phyloP scores from a whole-genome alignment of 2,329 filamentous ascomycete genomes.

The Lachnellula arida region DNA sequence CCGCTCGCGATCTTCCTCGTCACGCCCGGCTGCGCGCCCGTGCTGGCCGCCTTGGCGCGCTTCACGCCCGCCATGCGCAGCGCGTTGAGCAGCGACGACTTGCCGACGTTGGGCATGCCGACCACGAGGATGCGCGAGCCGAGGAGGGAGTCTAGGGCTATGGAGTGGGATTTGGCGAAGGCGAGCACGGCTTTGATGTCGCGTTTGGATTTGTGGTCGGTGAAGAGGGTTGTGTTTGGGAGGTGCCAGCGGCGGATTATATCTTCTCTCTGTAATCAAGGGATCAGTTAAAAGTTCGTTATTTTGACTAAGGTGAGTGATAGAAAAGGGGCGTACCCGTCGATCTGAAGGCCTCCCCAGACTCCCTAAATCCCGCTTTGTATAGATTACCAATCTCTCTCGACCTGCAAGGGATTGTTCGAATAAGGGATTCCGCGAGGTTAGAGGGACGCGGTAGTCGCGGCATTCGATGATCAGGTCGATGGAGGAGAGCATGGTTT shows the following conservation, averaged over 20 bases:
- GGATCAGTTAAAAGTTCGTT: background rate
- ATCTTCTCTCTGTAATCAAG: slow-evolving; percentile 40
- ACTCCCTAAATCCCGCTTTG: slow-evolving; percentile 73
- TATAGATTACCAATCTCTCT: slow-evolving; percentile 81
- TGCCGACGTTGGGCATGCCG: slow-evolving; percentile 97
- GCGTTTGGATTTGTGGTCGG: slow-evolving; percentile 41
- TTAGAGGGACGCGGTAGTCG: slow-evolving; percentile 85
- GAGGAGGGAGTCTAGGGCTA: slow-evolving; percentile 57
- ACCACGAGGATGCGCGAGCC: slow-evolving; percentile 85
- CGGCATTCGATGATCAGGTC: slow-evolving; percentile 91
- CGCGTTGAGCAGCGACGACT: slow-evolving; percentile 88
- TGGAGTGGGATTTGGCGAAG: slow-evolving; percentile 46
- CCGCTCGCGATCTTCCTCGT: slow-evolving; percentile 80
- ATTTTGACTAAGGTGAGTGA: background rate
- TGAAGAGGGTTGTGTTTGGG: slow-evolving; percentile 49
- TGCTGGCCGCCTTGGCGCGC: slow-evolving; percentile 67
- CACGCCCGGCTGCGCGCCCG: slow-evolving; percentile 82
- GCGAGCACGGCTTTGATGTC: slow-evolving; percentile 41
- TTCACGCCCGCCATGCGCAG: slow-evolving; percentile 66
- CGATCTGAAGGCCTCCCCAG: slow-evolving; percentile 36
- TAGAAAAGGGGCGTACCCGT: slow-evolving; percentile 32
- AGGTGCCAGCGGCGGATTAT: slow-evolving; percentile 50
- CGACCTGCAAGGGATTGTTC: slow-evolving; percentile 70
- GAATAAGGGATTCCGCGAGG: slow-evolving; percentile 85
- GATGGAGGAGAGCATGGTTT: slow-evolving; percentile 70